Conservation (phyloP, 1,139 yeast species). For the Suhomyces ambrosiae region DNA sequence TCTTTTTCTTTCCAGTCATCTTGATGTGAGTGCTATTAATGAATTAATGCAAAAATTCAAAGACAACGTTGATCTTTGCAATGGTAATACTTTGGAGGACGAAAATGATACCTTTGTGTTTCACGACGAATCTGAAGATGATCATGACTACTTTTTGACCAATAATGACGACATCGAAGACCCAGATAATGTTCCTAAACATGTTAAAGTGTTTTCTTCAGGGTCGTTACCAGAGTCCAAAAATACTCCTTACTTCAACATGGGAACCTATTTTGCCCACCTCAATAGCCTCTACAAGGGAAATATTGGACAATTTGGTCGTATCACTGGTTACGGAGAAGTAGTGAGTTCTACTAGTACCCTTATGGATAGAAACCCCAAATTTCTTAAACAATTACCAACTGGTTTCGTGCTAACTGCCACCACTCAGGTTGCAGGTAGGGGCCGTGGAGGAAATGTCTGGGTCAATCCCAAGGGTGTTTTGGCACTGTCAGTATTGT, state of each 20-base stretch:
- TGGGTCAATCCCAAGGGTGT: constrained; percentile 97
- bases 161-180: constrained; percentile 56
- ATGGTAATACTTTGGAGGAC: constrained; percentile 49
- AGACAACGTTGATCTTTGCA: constrained; percentile 44
- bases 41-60: constrained; percentile 34
- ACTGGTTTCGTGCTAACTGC: constrained; percentile 75
- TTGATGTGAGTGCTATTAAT: constrained; percentile 24
- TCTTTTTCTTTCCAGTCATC: constrained; percentile 43
- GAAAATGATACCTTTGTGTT: constrained; percentile 56
- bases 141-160: constrained; percentile 20
- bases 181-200: constrained; percentile 57
- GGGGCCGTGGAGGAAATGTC: constrained; percentile 92
- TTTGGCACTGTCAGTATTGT: constrained; percentile 73
- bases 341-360: constrained; percentile 88
- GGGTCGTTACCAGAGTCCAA: constrained; percentile 47
- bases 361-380: constrained; percentile 71
- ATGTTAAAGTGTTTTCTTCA: constrained; percentile 47
- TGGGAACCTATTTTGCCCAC: constrained; percentile 52
- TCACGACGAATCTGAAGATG: constrained; percentile 33
- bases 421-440: constrained; percentile 83
- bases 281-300: constrained; percentile 37
- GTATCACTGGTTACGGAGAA: constrained; percentile 73
- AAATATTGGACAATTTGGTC: constrained; percentile 53
- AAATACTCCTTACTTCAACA: constrained; percentile 73
- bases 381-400: constrained; percentile 61